Base-by-base conservation (phyloP, 345 rosid species). In the Lepidium didymum region DNA sequence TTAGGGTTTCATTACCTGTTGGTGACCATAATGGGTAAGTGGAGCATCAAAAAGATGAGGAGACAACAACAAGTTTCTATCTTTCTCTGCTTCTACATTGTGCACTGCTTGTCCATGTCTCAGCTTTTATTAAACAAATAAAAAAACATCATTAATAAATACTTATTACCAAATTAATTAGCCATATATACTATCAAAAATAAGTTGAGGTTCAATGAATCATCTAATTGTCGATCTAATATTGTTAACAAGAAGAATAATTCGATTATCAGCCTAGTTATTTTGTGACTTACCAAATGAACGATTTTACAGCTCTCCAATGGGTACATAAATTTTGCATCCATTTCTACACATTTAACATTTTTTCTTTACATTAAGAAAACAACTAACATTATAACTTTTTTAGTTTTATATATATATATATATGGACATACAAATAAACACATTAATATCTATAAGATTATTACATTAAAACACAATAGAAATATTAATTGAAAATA, bases 61-160 rank as follows among this genome's bases (percentile, higher is more conserved):
- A 62, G 89, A 83, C 58, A 70, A 61, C 54, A 83, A 49, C 3
- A 82, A 73, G 19, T 62, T 54, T 7, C 83, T 77, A 78, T 80
- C 78, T 18, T 64, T 81, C 40, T 70, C 77, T 50, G 81, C 86
- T 62, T 79, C 88, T 5, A 82, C 81, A 44, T 88, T 88, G 78
- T 88, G 91, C 57, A 75, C 34, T 7, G 87, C 96, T 72, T 86
- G 82, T 46, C 88, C 91, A 68, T 88, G 96, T 81, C 96, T 81
- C 73, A 88, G 73, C 95, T 88, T 75, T 5, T 60, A 16, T 38
- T 14, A 45, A 53, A 7, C 3, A 68, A 46, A 45, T 1, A 62
- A 10, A 11, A 45, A 54, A 5, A 38, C 2, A 47, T n/a, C 4
- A 63, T 19, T 35, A 29, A 4, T 45, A 61, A 6, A 8, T 10